Evolutionary conservation across 73 alveolate species (phyloP).

Genomic region (Paramecium sonneborni): DNA sequence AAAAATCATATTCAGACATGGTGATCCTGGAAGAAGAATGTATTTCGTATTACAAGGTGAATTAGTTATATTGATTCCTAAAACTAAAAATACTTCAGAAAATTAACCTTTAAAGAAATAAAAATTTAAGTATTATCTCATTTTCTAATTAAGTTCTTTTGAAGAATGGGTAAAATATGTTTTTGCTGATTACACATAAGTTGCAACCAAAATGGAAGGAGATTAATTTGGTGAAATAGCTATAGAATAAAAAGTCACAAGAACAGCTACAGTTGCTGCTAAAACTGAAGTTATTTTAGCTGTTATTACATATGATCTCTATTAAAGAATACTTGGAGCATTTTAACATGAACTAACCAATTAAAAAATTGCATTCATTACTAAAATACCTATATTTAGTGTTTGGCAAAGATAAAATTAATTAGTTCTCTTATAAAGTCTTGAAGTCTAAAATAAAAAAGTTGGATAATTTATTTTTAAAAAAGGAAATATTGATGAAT

Average conservation of each 20-base stretch:
- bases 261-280: constrained; percentile 28
- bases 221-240: constrained; percentile 49
- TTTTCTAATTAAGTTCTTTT: neutral
- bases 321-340: constrained; percentile 11
- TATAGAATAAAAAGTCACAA: neutral
- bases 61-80: neutral
- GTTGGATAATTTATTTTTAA: neutral
- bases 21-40: constrained; percentile 41
- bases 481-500: neutral
- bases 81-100: neutral
- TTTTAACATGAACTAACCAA: neutral
- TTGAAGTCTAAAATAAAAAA: neutral
- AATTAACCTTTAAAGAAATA: neutral
- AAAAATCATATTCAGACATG: constrained; percentile 9
- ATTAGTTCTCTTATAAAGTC: neutral
- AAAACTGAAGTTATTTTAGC: neutral
- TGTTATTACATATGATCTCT: neutral
- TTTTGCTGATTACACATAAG: neutral
- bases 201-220: neutral
- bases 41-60: constrained; percentile 36
- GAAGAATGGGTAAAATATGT: neutral
- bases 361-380: neutral
- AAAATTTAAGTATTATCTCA: neutral
- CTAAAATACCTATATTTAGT: neutral
- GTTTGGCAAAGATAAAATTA: neutral